A percentile compares a stretch with the other conserved stretches of the same genome.
phyloP scores from a whole-genome alignment of 1,284 basidiomycete species.

The Sphaerobolus stellatus region DNA sequence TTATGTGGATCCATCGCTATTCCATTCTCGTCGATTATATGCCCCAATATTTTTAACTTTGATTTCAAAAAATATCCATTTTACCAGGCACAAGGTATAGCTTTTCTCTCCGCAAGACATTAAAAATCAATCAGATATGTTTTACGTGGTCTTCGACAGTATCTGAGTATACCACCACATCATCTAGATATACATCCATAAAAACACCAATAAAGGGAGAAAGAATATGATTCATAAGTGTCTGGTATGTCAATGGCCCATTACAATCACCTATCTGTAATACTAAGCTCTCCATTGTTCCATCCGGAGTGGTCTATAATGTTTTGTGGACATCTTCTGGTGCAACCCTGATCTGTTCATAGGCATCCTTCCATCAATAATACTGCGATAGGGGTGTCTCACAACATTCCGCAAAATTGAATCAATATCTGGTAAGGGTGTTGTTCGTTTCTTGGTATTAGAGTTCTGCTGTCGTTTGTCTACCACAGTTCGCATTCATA shows the following conservation, averaged over 20 bases:
- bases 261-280: conserved; percentile 41
- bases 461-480: conserved; percentile 33
- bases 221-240: conserved; percentile 35
- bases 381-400: conserved; percentile 20
- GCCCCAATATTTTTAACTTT: conserved; percentile 14
- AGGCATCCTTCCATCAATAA: conserved; percentile 24
- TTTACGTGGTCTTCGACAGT: conserved; percentile 13
- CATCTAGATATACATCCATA: conserved; percentile 34
- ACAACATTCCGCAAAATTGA: conserved; percentile 28
- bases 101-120: conserved; percentile 10
- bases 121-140: conserved; percentile 9
- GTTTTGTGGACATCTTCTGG: conserved; percentile 27
- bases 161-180: conserved; percentile 29
- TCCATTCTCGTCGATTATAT: conserved; percentile 6
- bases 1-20: conserved; percentile 25
- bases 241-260: conserved; percentile 34
- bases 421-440: conserved; percentile 35
- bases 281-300: conserved; percentile 36
- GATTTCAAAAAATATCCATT: conserved; percentile 8
- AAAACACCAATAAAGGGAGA: conserved; percentile 17
- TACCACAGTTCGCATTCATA: conserved; percentile 31
- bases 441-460: conserved; percentile 36
- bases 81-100: conserved; percentile 9
- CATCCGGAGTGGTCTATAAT: conserved; percentile 32
- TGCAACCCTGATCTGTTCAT: conserved; percentile 26